Evolutionary conservation across 768 basidiomycete genomes (phyloP).

Genomic region (Calocybe cyanea): DNA sequence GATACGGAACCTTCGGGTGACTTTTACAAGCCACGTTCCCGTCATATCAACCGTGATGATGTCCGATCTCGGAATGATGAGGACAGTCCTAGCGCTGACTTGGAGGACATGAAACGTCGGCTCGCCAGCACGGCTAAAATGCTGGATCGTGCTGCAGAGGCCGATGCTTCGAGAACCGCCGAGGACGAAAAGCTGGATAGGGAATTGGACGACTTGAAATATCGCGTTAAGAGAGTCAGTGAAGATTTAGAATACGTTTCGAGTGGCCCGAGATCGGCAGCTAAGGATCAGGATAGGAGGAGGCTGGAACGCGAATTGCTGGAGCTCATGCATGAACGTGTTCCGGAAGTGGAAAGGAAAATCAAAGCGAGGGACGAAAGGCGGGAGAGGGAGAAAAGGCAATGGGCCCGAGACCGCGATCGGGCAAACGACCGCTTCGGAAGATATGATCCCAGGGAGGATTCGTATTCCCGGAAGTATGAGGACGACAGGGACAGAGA

Average conservation of each 20-base stretch:
- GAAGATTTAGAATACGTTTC: slow-evolving; percentile 89
- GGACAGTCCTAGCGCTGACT: slow-evolving; percentile 57
- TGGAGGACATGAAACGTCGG: slow-evolving; percentile 84
- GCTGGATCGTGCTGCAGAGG: slow-evolving; percentile 73
- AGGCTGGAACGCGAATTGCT: slow-evolving; percentile 86
- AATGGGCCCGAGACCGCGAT: slow-evolving; percentile 78
- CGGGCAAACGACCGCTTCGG: slow-evolving; percentile 79
- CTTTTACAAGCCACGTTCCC: slow-evolving; percentile 74
- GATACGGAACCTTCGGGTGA: slow-evolving; percentile 55
- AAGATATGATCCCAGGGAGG: slow-evolving; percentile 53
- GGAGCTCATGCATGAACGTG: slow-evolving; percentile 80
- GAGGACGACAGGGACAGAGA: slow-evolving; percentile 23
- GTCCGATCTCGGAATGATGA: slow-evolving; percentile 74
- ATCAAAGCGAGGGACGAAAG: slow-evolving; percentile 76
- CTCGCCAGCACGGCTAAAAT: slow-evolving; percentile 75
- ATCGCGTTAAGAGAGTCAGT: slow-evolving; percentile 80
- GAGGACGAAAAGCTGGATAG: slow-evolving; percentile 92
- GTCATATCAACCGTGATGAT: slow-evolving; percentile 82
- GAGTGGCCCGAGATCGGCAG: slow-evolving; percentile 63
- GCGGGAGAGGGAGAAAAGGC: slow-evolving; percentile 72
- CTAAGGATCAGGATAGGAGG: slow-evolving; percentile 83
- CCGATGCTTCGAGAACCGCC: slow-evolving; percentile 52
- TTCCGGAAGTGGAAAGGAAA: slow-evolving; percentile 87
- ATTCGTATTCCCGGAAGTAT: slow-evolving; percentile 38
- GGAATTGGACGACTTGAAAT: slow-evolving; percentile 83